These are phyloP conservation scores for Pythium apleroticum DNA, from an alignment of 352 stramenopile genomes.

Conservation along the genomic window DNA sequence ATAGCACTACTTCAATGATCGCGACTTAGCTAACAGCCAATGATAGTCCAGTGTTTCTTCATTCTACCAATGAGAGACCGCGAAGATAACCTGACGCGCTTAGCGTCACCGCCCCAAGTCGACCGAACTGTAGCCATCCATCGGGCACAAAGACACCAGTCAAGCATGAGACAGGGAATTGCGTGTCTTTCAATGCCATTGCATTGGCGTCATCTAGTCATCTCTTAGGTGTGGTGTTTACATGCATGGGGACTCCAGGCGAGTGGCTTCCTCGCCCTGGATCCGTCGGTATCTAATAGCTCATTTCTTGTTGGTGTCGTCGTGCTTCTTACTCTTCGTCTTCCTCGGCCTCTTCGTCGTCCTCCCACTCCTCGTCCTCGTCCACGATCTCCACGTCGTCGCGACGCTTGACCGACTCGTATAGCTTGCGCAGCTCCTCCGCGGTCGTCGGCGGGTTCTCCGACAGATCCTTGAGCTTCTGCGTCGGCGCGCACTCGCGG, in stretches of 20 bases:
- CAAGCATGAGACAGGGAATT: neutral
- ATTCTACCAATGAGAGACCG: too few species aligned
- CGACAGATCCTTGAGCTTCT: constrained; percentile 57
- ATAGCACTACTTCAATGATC: too few species aligned
- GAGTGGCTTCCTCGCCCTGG: neutral
- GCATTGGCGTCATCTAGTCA: neutral
- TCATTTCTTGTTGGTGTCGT: neutral
- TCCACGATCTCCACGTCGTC: constrained; percentile 37
- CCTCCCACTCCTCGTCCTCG: constrained; percentile 35
- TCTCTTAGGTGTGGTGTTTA: neutral
- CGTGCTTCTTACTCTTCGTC: constrained; percentile 5
- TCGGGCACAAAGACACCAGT: neutral
- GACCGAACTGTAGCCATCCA: neutral
- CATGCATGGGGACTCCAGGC: neutral
- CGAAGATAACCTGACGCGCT: neutral
- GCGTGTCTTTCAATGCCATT: neutral
- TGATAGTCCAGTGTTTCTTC: too few species aligned
- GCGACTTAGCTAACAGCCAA: too few species aligned
- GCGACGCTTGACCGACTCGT: constrained; percentile 36
- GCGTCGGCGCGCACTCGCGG: constrained; percentile 55
- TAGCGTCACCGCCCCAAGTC: neutral
- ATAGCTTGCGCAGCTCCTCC: constrained; percentile 59
- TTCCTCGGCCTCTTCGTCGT: constrained; percentile 30
- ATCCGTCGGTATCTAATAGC: neutral
- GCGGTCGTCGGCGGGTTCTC: constrained; percentile 61